Percentiles rank a stretch among this genome's conserved stretches.
Evolutionary conservation across 106 monocot genomes (phyloP).

Genomic region (Phalaenopsis aphrodite): DNA sequence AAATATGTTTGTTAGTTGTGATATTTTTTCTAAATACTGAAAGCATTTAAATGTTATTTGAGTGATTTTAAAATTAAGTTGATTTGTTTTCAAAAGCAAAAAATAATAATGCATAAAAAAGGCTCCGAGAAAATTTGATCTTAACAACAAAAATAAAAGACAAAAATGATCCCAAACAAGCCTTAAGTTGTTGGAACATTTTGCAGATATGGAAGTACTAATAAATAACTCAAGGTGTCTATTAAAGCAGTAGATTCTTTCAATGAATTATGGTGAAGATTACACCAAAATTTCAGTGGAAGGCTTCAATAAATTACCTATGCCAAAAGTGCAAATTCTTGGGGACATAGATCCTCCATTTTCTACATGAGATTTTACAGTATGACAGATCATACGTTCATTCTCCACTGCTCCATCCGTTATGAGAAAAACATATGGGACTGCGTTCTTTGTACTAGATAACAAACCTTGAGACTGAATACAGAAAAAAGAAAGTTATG

Average conservation of each 20-base stretch:
- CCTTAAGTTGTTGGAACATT: neutral
- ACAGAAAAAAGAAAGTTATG: slow-evolving; percentile 2
- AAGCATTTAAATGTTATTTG: too few relatives aligned
- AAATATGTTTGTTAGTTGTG: too few relatives aligned
- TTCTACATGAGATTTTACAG: slow-evolving; percentile 26
- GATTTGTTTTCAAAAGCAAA: too few relatives aligned
- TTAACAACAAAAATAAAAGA: too few relatives aligned
- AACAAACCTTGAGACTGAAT: slow-evolving; percentile 51
- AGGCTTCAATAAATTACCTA: slow-evolving; percentile 43
- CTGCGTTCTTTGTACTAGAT: slow-evolving; percentile 33
- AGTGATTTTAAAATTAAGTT: too few relatives aligned
- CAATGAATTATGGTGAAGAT: neutral
- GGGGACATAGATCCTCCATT: slow-evolving; percentile 36
- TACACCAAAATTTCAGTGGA: neutral
- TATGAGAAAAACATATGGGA: slow-evolving; percentile 74
- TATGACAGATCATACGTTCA: slow-evolving; percentile 65
- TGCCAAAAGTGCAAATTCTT: slow-evolving; percentile 87
- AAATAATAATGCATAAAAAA: too few relatives aligned
- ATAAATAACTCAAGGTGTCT: neutral
- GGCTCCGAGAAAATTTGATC: too few relatives aligned
- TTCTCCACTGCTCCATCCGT: slow-evolving; percentile 94
- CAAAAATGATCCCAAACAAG: too few relatives aligned
- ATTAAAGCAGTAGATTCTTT: neutral
- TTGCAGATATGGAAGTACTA: neutral
- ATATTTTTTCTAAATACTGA: too few relatives aligned